phyloP scores from a whole-genome alignment of 441 rosid species.

The Eruca vesicaria region DNA sequence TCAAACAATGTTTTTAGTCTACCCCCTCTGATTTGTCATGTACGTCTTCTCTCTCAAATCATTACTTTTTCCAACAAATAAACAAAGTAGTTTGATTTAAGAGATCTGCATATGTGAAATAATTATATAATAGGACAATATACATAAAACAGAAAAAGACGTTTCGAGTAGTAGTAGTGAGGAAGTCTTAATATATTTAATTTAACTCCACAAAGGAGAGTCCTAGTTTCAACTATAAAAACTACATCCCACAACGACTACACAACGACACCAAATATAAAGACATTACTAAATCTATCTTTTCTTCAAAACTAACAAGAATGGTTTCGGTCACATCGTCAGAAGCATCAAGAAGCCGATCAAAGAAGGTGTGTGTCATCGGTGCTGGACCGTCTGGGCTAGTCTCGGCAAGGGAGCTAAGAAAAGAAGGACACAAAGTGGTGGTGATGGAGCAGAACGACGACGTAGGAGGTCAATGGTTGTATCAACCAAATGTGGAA shows the following conservation, averaged over 20 bases:
- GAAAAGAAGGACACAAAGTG: slow-evolving; percentile 74
- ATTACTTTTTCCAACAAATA: neutral
- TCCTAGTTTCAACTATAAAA: slow-evolving; percentile 19
- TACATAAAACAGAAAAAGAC: neutral
- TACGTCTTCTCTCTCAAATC: neutral
- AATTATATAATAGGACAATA: neutral
- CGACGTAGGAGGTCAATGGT: slow-evolving; percentile 95
- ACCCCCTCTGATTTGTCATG: slow-evolving; percentile 2
- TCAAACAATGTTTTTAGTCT: neutral
- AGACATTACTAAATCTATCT: neutral
- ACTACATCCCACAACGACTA: neutral
- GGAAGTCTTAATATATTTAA: slow-evolving; percentile 13
- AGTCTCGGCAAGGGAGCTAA: slow-evolving; percentile 80
- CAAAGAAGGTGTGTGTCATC: slow-evolving; percentile 81
- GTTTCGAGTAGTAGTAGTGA: slow-evolving; percentile 35
- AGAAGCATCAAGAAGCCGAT: slow-evolving; percentile 23
- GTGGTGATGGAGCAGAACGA: slow-evolving; percentile 81
- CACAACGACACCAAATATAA: slow-evolving; percentile 4
- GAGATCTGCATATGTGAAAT: neutral
- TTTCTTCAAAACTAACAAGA: slow-evolving; percentile 9
- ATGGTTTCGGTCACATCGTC: slow-evolving; percentile 22
- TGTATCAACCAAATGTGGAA: slow-evolving; percentile 60
- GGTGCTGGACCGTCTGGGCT: slow-evolving; percentile 95
- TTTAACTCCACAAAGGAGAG: neutral
- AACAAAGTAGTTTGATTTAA: neutral